Conservation (phyloP, 257 asterid genomes). For the Petunia axillaris region DNA sequence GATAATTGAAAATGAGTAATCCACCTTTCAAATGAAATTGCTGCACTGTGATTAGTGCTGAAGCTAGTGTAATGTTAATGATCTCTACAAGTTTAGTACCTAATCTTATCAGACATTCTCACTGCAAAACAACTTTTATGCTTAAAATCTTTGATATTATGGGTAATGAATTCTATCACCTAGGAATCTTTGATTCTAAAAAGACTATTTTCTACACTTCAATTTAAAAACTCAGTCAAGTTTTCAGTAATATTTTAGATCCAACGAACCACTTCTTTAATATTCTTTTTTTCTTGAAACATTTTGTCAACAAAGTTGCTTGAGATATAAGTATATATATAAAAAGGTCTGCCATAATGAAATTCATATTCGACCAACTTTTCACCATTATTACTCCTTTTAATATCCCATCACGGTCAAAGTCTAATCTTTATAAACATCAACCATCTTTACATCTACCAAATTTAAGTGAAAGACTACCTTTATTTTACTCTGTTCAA, state of each 20-base stretch:
- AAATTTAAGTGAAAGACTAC: conserved; percentile 24
- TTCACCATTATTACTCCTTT: conserved; percentile 24
- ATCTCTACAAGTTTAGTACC: background rate
- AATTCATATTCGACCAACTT: conserved; percentile 56
- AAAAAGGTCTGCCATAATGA: conserved; percentile 32
- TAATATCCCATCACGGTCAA: background rate
- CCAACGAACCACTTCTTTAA: background rate
- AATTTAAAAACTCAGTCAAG: background rate
- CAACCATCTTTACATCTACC: conserved; percentile 24
- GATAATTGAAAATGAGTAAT: background rate
- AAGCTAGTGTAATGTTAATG: background rate
- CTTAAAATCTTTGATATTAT: background rate
- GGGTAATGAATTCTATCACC: background rate
- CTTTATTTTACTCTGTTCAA: background rate
- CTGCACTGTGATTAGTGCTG: background rate
- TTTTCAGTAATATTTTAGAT: conserved; percentile 8
- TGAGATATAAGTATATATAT: conserved; percentile 4
- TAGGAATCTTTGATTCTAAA: background rate
- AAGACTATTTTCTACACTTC: background rate
- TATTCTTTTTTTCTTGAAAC: background rate
- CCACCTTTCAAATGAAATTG: background rate
- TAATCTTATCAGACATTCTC: background rate
- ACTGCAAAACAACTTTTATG: background rate
- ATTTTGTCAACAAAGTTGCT: background rate
- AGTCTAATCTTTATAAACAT: conserved; percentile 30